Evolutionary conservation across 805 yeast species (phyloP), one percentile per base, ranked within the genome.

Genomic region (Priceomyces fermenticarens): DNA sequence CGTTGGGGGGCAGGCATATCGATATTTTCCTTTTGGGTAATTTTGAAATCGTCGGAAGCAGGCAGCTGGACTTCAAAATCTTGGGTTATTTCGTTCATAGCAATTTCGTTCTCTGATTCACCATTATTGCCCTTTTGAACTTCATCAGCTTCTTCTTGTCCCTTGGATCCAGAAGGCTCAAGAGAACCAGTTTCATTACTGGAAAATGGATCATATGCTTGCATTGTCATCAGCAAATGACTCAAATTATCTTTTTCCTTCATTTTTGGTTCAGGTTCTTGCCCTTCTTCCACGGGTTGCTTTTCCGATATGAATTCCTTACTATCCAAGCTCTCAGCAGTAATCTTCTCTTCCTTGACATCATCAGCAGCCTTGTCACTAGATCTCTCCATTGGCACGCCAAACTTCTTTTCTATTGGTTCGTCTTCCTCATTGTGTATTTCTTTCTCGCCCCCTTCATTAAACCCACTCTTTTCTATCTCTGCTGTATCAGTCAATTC

Each of bases 171-270:
- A 2, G 50, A 43, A 4, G 50, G 29, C 32, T 52, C 53, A 11
- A 42, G 41, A 6, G 17, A n/a, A 27, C 17, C 37, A n/a, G n/a
- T 26, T 27, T 39, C 38, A 29, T 29, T 20, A 11, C 12, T 16
- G 33, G 36, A 30, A 30, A 42, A 40, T 13, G 53, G 51, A 17
- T 42, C 43, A 28, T 55, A 56, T 13, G 61, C 54, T 38, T 55
- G 59, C 6, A 52, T 49, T 4, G 52, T 47, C 51, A 56, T 54
- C 10, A 36, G 30, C 11, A 35, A 13, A 10, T 33, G 25, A 20
- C 27, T 25, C 25, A 20, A 20, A 4, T 20, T 20, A 20, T 20
- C 8, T n/a, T n/a, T n/a, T n/a, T n/a, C n/a, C n/a, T 20, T 20
- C 25, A 15, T 27, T 12, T 28, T 10, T 35, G 36, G 28, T 35